These are phyloP conservation scores for Candida sp. DNA, from an alignment of 1,139 yeast genomes.

Conservation along the genomic window DNA sequence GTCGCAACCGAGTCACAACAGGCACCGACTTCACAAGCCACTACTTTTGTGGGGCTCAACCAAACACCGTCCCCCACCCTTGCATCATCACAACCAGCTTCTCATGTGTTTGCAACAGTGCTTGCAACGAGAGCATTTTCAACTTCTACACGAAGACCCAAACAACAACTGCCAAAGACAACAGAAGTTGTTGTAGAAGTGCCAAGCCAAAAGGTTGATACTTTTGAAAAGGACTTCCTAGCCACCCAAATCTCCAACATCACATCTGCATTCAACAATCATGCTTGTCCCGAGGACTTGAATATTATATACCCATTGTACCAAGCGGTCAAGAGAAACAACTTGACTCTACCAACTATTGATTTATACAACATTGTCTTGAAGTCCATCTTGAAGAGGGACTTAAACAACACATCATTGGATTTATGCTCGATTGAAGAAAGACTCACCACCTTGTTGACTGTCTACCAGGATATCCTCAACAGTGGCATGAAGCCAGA, in stretches of 20 bases:
- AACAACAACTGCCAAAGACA: not conserved
- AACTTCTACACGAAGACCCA: conserved; percentile 6
- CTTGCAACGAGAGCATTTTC: conserved; percentile 10
- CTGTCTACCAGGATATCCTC: conserved; percentile 70
- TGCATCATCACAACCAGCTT: not conserved
- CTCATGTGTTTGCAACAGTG: conserved; percentile 9
- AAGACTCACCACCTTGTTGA: conserved; percentile 59
- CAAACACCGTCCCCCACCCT: not conserved
- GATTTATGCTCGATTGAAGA: conserved; percentile 34
- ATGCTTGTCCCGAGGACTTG: conserved; percentile 23
- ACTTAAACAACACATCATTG: conserved; percentile 25
- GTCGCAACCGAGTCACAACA: not conserved
- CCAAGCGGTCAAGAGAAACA: conserved; percentile 46
- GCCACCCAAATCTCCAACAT: conserved; percentile 26
- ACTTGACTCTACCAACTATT: conserved; percentile 32
- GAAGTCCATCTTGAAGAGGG: conserved; percentile 33
- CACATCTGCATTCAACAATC: conserved; percentile 17
- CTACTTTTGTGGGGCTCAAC: not conserved
- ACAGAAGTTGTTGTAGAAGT: not conserved
- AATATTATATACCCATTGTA: conserved; percentile 46
- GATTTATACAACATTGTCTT: conserved; percentile 42
- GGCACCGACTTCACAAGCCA: not conserved
- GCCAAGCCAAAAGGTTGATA: conserved; percentile 2
- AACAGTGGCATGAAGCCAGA: conserved; percentile 55
- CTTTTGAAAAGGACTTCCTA: conserved; percentile 27